Evolutionary conservation across 140 eudicot genomes (phyloP).

Genomic region (Flaveria floridana): DNA sequence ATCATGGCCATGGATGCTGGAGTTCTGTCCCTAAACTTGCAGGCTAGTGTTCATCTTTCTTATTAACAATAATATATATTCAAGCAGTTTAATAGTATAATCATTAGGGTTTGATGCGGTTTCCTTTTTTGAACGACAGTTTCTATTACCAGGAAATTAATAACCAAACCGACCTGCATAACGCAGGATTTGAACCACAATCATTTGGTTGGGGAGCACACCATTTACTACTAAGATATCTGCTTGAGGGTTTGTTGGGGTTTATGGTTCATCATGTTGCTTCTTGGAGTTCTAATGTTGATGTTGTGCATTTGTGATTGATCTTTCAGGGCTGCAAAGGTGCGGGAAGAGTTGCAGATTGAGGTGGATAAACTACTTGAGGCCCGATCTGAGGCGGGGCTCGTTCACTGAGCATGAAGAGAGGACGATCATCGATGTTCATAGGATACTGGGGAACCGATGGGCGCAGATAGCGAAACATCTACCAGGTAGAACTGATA

Average conservation of each 20-base stretch:
- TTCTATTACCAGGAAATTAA: no score
- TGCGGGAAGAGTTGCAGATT: conserved; percentile 86
- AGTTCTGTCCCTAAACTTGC: conserved; percentile 90
- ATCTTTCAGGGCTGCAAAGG: conserved; percentile 57
- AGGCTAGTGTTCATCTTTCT: conserved; percentile 36
- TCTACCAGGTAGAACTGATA: conserved; percentile 86
- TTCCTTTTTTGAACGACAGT: no score
- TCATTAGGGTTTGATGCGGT: conserved; percentile 7
- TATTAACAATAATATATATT: no score
- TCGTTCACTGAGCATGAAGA: conserved; percentile 76
- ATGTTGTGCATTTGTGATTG: conserved; percentile 21
- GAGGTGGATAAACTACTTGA: conserved; percentile 83
- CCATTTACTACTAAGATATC: no score
- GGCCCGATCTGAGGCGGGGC: conserved; percentile 91
- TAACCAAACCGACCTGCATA: no score
- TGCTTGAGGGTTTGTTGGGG: not conserved
- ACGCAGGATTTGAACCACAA: no score
- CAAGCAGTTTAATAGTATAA: not conserved
- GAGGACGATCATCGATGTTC: conserved; percentile 73
- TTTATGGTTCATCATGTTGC: not conserved
- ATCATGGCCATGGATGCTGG: conserved; percentile 91
- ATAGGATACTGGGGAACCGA: conserved; percentile 75
- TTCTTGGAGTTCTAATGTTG: conserved; percentile 1
- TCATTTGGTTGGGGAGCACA: no score
- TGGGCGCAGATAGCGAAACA: conserved; percentile 95